Evolutionary conservation across 2,329 filamentous ascomycete genomes (phyloP), one percentile per base, ranked within the genome.

Genomic region (Blastomyces percursus): DNA sequence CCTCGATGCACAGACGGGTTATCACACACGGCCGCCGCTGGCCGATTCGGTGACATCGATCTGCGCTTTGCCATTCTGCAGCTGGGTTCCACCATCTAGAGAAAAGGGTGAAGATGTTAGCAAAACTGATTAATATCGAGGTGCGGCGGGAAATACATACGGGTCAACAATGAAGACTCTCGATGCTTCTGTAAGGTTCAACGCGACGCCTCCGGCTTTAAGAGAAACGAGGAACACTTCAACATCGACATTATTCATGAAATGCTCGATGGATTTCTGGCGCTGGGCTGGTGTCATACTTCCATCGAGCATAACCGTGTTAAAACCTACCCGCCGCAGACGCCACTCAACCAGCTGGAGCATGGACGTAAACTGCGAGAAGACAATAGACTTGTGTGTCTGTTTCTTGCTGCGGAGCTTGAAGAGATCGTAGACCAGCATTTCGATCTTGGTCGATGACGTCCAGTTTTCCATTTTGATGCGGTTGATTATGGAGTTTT

Each of bases 391-490:
- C 78, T 99, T 99, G 74, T 94, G 88, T 0, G 91, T 95, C 66
- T 91, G 87, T 73, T 95, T 96, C 77, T 96, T 90, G 63, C 89
- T 96, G 63, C 94, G 87, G 48, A 97, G 83, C 74, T 90, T 89
- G 79, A 96, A 94, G 2, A 99, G 83, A 71, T 97, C 91, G 71
- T 96, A 95, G 11, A 97, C 88, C 6, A 99, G 84, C 73, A 96
- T 86, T 77, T 99, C 94, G 67, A 99, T 99, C 79, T 99, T 99
- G 65, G 92, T 96, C 0, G 91, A 96, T 0, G 91, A 96, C 0
- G 91, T 96, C 94, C 94, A 99, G 70, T 97, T 90, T 73, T 96
- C 90, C 92, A 97, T 96, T 76, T 93, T 91, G 77, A 99, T 97
- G 62, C 94, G 89, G 74, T 97, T 97, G 80, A 97, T 95, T 74